Base-by-base conservation (phyloP, 140 eudicot genomes). In the Erigeron philadelphicus region DNA sequence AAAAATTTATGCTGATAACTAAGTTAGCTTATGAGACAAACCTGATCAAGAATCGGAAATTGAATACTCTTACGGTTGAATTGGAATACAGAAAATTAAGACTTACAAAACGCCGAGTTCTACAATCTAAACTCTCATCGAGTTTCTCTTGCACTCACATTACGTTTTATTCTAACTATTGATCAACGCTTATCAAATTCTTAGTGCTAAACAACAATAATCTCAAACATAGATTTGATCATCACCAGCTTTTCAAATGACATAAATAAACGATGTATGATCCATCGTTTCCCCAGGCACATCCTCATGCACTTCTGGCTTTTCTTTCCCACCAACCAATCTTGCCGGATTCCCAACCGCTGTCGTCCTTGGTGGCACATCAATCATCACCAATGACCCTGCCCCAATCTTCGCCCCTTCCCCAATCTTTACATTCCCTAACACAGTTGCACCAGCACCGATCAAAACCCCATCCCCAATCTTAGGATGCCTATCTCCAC, bases 301-400 rank as follows among this genome's bases (percentile, higher is more conserved):
- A 25, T 84, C 85, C 46, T 76, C 85, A 12, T 72, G 88, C 47
- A 76, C 47, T 31, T 75, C 62, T 4, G 81, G 85, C 62, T 73
- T 60, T 72, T 74, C 86, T 58, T 68, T 69, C 45, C 86, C 86
- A 17, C 89, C 84, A 25, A 84, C 71, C 67, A 84, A 67, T 63
- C 84, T 81, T 16, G 90, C 90, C 48, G 90, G 90, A 61, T 81
- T 81, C 61, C 90, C 90, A 49, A 81, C 90, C 16, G 87, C 90
- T 56, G 90, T 84, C 43, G 87, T 79, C 72, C 81, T n/a, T 38
- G 90, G 68, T 19, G 90, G 90, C 11, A 84, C 90, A 62, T 81
- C 90, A 19, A 82, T 84, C 73, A 84, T 68, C 43, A 84, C 90
- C 71, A 84, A 25, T 7, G 84, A 75, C 48, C 84, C 90, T 11